A percentile compares a stretch with the other conserved stretches of the same genome.
Evolutionary conservation across 768 basidiomycete species (phyloP).

Genomic region (Boletus rex-veris): DNA sequence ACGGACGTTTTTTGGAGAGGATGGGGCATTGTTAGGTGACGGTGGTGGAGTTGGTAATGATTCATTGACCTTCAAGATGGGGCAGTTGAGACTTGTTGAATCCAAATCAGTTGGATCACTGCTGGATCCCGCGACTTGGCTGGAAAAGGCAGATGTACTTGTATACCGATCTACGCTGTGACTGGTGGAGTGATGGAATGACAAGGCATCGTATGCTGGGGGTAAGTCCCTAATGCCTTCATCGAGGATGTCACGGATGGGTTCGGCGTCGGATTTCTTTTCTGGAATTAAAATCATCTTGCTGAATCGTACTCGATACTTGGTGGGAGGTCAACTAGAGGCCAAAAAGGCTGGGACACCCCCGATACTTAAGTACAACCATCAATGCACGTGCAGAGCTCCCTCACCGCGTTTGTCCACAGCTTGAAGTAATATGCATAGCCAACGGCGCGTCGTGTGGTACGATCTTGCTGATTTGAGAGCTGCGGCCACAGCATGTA

Average conservation of each 20-base stretch:
- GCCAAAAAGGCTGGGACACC: no score
- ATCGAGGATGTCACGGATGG: not conserved
- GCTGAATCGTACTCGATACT: not conserved
- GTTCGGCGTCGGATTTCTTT: not conserved
- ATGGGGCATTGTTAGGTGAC: not conserved
- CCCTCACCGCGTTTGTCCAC: not conserved
- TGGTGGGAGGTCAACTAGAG: not conserved
- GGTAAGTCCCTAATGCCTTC: not conserved
- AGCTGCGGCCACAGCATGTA: no score
- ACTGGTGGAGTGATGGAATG: not conserved
- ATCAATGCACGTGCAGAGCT: not conserved
- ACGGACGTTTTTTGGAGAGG: not conserved
- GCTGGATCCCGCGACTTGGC: not conserved
- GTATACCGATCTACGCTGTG: not conserved
- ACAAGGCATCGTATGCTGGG: conserved; percentile 16
- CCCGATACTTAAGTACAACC: not conserved
- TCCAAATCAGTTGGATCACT: no score
- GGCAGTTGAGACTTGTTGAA: not conserved
- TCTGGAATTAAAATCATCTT: not conserved
- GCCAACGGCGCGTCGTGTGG: no score
- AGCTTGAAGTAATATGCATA: not conserved
- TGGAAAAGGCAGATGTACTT: not conserved
- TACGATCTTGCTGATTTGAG: no score
- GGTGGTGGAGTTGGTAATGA: not conserved
- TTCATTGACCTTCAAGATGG: not conserved